Conservation (phyloP, 768 basidiomycete species). For the Suillus americanus region DNA sequence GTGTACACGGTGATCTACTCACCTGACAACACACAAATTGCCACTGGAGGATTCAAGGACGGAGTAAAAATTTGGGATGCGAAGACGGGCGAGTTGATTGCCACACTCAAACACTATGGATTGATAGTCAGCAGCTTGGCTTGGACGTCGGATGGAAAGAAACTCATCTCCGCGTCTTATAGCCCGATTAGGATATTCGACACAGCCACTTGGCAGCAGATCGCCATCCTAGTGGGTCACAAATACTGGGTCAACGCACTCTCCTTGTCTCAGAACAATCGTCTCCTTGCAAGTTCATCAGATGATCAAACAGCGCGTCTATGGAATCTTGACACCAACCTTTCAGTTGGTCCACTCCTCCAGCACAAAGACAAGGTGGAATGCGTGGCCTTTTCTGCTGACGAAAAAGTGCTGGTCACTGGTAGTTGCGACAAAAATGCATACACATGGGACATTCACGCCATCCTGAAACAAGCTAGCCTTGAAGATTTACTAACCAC, state of each 20-base stretch:
- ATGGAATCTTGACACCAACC: background rate
- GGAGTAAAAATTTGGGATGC: background rate
- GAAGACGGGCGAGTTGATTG: background rate
- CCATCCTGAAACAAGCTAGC: background rate
- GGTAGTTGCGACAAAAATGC: background rate
- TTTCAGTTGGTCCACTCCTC: background rate
- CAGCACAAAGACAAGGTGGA: background rate
- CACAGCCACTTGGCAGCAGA: background rate
- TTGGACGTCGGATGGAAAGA: background rate
- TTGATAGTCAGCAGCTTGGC: background rate
- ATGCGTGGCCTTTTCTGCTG: background rate
- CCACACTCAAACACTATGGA: background rate
- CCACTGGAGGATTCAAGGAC: background rate
- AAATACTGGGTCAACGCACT: background rate
- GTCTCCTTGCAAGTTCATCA: background rate
- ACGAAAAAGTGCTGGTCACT: background rate
- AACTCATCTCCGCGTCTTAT: background rate
- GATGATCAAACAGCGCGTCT: background rate
- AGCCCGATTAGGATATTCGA: background rate
- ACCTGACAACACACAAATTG: background rate
- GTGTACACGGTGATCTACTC: background rate
- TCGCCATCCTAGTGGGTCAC: background rate
- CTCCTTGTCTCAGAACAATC: background rate
- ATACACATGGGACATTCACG: background rate
- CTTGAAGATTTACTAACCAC: background rate